Evolutionary conservation across 1,284 basidiomycete genomes (phyloP), one percentile per base, ranked within the genome.

Genomic region (Rhodofomes roseus): DNA sequence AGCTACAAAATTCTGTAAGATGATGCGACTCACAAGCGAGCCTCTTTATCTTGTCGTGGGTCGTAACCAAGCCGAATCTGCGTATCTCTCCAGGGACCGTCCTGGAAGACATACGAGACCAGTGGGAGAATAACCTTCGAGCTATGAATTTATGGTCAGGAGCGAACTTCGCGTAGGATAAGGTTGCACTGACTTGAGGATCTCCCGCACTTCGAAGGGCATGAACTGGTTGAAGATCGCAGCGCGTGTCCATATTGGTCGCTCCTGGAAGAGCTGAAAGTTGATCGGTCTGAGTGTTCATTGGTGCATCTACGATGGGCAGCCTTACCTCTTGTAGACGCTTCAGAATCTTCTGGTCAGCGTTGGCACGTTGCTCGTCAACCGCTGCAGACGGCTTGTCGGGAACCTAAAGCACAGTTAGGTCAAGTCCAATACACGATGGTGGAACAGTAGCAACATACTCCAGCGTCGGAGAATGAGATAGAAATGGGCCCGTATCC

Each of bases 11-110:
- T n/a, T 51, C 34, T 1, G 20, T 31, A 36, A 22, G n/a, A 16
- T n/a, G 46, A 39, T 29, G 29, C 31, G 64, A 22, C 76, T 62
- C 68, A 95, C 94, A 94, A 85, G 63, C 93, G 82, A 44, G 91
- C 88, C 43, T 81, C 76, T 0, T 80, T 78, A 63, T 92, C 82
- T 62, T 80, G 79, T 53, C 95, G 80, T 12, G 96, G 95, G 70
- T 99, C 96, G 70, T 96, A 98, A 2, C 89, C 89, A 60, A 95
- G 91, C 46, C 87, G 84, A 27, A 98, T 83, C 51, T 96, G 81
- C 8, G 91, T 91, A 70, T 98, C 96, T 55, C 94, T 82, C 89
- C 92, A 98, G 1, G 95, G 94, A 0, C 96, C 96, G 63, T 98
- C 96, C 61, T 88, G 85, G 70, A 98, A 96, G 2, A 92, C 89